phyloP scores from a whole-genome alignment of 164 flowering plant genomes.

The Dillenia suffruticosa region DNA sequence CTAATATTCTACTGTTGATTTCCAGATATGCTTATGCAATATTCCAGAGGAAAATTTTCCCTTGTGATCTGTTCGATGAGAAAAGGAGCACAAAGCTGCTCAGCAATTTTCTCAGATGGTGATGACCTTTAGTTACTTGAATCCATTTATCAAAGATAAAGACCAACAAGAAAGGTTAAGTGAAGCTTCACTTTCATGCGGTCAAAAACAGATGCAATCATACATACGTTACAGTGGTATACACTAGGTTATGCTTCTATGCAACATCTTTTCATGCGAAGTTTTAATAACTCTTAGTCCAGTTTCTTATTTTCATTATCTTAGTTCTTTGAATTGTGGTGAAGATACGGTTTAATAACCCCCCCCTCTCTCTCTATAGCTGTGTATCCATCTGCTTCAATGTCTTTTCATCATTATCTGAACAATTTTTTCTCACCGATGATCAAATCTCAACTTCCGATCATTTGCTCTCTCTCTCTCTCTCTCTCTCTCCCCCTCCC shows the following conservation, averaged over 20 bases:
- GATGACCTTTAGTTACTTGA: constrained; percentile 76
- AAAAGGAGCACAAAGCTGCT: constrained; percentile 98
- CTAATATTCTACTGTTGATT: constrained; percentile 5
- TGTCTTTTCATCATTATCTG: too few relatives aligned
- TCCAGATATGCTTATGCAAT: constrained; percentile 90
- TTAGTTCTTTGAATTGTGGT: too few relatives aligned
- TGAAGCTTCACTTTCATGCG: constrained; percentile 84
- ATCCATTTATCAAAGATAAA: constrained; percentile 75
- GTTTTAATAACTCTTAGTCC: too few relatives aligned
- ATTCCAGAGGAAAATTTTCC: constrained; percentile 86
- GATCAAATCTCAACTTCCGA: too few relatives aligned
- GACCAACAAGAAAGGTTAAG: constrained; percentile 87
- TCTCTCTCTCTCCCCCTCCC: too few relatives aligned
- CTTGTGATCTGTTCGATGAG: constrained; percentile 92
- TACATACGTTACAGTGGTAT: constrained; percentile 78
- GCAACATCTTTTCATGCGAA: too few relatives aligned
- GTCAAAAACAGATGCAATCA: constrained; percentile 96
- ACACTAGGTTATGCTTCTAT: constrained; percentile 4
- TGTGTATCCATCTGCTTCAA: too few relatives aligned
- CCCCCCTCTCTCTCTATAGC: too few relatives aligned
- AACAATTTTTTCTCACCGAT: too few relatives aligned
- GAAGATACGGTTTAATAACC: too few relatives aligned
- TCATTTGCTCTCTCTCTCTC: too few relatives aligned
- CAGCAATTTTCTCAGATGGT: constrained; percentile 61
- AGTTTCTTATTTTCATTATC: too few relatives aligned